Conservation (phyloP, 169 alveolate genomes). For the Ichthyophthirius multifiliis region DNA sequence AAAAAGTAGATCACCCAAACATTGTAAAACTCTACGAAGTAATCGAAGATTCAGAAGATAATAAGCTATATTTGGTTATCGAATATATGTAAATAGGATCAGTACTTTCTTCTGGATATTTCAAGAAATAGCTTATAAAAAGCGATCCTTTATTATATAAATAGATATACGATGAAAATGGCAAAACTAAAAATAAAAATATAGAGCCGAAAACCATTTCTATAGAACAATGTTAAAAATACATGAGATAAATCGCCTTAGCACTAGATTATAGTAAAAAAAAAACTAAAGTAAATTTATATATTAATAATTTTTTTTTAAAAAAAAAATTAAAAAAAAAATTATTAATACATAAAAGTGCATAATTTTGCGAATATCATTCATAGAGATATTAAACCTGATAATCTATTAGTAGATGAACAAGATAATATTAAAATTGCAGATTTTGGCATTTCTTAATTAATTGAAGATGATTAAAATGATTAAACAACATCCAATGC, state of each 20-base stretch:
- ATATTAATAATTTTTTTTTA: background rate
- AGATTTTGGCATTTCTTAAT: slow-evolving; percentile 57
- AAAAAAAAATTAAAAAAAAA: background rate
- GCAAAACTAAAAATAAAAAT: background rate
- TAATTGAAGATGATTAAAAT: slow-evolving; percentile 19
- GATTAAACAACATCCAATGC: slow-evolving; percentile 17
- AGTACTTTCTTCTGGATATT: background rate
- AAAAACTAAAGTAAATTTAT: background rate
- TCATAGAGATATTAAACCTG: slow-evolving; percentile 67
- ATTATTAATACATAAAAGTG: slow-evolving; percentile 34
- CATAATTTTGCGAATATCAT: slow-evolving; percentile 46
- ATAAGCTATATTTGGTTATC: slow-evolving; percentile 58
- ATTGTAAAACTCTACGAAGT: slow-evolving; percentile 54
- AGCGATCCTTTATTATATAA: background rate
- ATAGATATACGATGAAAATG: background rate
- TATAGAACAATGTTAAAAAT: background rate
- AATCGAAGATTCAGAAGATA: slow-evolving; percentile 49
- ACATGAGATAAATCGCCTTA: background rate
- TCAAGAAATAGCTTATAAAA: background rate
- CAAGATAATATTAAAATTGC: slow-evolving; percentile 42
- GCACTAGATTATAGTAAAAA: slow-evolving; percentile 13
- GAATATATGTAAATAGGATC: slow-evolving; percentile 46
- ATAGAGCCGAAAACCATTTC: background rate
- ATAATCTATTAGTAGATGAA: slow-evolving; percentile 48
- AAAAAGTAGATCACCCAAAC: slow-evolving; percentile 64